Conservation (phyloP, 2,329 filamentous ascomycete species). For the Talaromyces sp. region DNA sequence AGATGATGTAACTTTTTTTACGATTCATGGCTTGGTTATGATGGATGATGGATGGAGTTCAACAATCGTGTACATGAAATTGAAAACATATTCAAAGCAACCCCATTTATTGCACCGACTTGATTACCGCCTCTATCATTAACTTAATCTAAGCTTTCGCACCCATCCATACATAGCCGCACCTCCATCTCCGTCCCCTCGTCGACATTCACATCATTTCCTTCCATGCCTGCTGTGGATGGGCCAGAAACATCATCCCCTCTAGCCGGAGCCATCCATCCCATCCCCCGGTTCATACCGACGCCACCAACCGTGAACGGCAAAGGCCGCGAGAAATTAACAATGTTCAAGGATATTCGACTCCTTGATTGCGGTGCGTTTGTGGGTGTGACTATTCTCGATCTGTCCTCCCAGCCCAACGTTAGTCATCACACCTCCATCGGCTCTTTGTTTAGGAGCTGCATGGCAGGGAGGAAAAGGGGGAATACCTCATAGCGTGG, state of each 20-base stretch:
- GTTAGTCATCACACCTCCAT: neutral
- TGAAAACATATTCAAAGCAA: neutral
- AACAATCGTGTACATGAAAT: neutral
- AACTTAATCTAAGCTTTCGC: neutral
- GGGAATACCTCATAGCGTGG: slow-evolving; percentile 39
- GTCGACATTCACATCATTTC: neutral
- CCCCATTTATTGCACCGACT: neutral
- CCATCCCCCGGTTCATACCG: neutral
- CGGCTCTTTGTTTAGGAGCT: too few species aligned
- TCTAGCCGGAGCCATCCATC: slow-evolving; percentile 13
- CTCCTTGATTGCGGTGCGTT: slow-evolving; percentile 30
- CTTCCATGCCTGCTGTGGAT: neutral
- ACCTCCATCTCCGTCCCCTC: slow-evolving; percentile 16
- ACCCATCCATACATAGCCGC: slow-evolving; percentile 10
- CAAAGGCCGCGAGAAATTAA: slow-evolving; percentile 11
- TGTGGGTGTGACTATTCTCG: slow-evolving; percentile 28
- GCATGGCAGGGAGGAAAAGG: neutral
- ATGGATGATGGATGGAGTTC: neutral
- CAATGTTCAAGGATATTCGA: slow-evolving; percentile 28
- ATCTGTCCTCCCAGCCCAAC: slow-evolving; percentile 20
- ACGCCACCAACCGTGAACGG: neutral
- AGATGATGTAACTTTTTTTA: slow-evolving; percentile 3
- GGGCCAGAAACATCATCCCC: slow-evolving; percentile 8
- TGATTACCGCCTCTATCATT: neutral
- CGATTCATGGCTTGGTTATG: slow-evolving; percentile 2